phyloP scores from a whole-genome alignment of 352 stramenopile species.

The Phytophthora idaei region DNA sequence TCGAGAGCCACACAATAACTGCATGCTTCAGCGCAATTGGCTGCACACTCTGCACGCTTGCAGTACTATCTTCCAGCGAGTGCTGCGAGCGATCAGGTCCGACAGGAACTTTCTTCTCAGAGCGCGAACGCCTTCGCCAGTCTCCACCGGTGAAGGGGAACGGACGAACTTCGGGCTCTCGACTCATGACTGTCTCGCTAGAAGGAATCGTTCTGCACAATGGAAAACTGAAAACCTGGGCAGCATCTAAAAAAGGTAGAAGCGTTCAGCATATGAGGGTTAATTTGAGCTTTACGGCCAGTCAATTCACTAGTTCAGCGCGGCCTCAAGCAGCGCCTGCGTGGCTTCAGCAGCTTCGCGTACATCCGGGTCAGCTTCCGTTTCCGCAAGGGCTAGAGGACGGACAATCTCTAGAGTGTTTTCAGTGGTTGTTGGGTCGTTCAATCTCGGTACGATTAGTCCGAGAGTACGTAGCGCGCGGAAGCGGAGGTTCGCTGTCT shows the following conservation, averaged over 20 bases:
- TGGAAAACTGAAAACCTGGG: conserved; percentile 5
- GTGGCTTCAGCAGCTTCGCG: conserved; percentile 73
- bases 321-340: conserved; percentile 54
- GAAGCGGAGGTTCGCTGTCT: conserved; percentile 84
- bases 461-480: conserved; percentile 73
- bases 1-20: conserved; percentile 21
- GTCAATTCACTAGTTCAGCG: conserved; percentile 47
- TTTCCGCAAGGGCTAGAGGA: conserved; percentile 60
- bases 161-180: conserved; percentile 16
- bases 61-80: conserved; percentile 5
- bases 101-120: conserved; percentile 14
- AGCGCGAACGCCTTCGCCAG: conserved; percentile 14
- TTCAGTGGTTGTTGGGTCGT: conserved; percentile 66
- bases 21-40: conserved; percentile 11
- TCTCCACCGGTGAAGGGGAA: not conserved
- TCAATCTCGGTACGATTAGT: conserved; percentile 69
- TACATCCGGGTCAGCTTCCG: conserved; percentile 75
- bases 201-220: not conserved
- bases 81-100: conserved; percentile 5
- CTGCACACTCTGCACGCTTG: conserved; percentile 8
- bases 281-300: conserved; percentile 30
- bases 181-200: conserved; percentile 2
- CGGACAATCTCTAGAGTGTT: conserved; percentile 81
- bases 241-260: conserved; percentile 23
- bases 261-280: conserved; percentile 17